Evolutionary conservation across 2,329 filamentous ascomycete species (phyloP).

Genomic region (Fusarium secorum): DNA sequence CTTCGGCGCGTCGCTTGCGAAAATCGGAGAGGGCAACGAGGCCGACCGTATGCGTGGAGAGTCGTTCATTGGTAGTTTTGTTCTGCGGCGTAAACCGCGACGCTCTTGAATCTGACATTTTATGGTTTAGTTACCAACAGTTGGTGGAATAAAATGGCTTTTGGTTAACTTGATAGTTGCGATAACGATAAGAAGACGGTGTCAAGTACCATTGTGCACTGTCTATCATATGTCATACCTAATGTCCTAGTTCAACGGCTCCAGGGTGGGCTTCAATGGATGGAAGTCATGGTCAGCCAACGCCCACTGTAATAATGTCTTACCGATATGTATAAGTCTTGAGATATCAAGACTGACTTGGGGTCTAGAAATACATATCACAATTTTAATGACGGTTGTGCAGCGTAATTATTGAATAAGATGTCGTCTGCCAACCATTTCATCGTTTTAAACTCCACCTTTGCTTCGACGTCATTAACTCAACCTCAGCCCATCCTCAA

Average conservation of each 20-base stretch:
- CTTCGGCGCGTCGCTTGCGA: constrained; percentile 92
- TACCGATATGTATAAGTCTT: neutral
- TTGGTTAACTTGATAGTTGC: neutral
- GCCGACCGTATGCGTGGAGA: constrained; percentile 88
- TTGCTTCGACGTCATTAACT: constrained; percentile 26
- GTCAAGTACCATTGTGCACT: neutral
- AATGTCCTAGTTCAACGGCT: neutral
- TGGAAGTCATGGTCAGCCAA: neutral
- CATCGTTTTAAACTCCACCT: constrained; percentile 12
- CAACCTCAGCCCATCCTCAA: constrained; percentile 1
- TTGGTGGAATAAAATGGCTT: neutral
- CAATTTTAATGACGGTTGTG: neutral
- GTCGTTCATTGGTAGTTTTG: constrained; percentile 78
- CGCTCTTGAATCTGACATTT: constrained; percentile 52
- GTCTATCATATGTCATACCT: neutral
- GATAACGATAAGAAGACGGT: constrained; percentile 24
- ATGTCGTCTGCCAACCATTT: neutral
- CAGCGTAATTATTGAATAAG: neutral
- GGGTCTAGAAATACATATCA: no score
- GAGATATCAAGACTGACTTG: neutral
- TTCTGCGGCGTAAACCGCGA: constrained; percentile 79
- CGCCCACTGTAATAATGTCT: neutral
- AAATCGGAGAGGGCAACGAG: constrained; percentile 93
- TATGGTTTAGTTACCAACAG: neutral
- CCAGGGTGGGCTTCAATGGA: neutral